phyloP scores from a whole-genome alignment of 768 basidiomycete genomes.

The Phylloporus sp. region DNA sequence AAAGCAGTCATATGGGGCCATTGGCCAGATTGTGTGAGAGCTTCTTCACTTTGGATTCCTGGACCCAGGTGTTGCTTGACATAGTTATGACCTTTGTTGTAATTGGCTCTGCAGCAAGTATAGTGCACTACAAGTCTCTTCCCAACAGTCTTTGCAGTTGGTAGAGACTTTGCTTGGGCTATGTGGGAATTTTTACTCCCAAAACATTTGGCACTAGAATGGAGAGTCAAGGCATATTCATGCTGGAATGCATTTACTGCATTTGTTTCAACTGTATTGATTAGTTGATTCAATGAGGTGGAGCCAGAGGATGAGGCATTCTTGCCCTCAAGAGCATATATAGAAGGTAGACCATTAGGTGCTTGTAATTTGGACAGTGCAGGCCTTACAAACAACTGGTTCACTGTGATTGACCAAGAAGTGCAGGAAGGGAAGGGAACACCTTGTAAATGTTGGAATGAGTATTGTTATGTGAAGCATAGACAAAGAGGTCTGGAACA shows the following conservation, averaged over 20 bases:
- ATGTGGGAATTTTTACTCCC: background rate
- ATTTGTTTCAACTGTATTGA: background rate
- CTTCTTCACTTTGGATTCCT: slow-evolving; percentile 12
- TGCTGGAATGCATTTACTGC: slow-evolving; percentile 12
- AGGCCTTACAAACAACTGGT: slow-evolving; percentile 6
- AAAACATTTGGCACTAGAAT: slow-evolving; percentile 5
- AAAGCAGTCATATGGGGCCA: slow-evolving; percentile 37
- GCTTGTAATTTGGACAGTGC: background rate
- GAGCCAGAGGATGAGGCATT: background rate
- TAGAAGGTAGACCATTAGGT: background rate
- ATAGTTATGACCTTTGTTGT: background rate
- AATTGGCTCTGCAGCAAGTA: slow-evolving; percentile 2
- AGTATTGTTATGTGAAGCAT: no score
- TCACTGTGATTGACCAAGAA: background rate
- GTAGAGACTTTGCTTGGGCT: background rate
- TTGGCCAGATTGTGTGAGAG: slow-evolving; percentile 20
- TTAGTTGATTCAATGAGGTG: slow-evolving; percentile 1
- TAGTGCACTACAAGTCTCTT: slow-evolving; percentile 13
- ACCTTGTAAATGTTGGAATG: background rate
- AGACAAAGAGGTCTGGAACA: no score
- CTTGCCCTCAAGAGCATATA: background rate
- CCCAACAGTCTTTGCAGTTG: background rate
- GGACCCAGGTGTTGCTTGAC: slow-evolving; percentile 14
- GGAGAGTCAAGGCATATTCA: slow-evolving; percentile 9
- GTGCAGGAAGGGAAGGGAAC: background rate